These are phyloP conservation scores for Phytopythium litorale DNA, from an alignment of 352 stramenopile genomes.

Conservation along the genomic window DNA sequence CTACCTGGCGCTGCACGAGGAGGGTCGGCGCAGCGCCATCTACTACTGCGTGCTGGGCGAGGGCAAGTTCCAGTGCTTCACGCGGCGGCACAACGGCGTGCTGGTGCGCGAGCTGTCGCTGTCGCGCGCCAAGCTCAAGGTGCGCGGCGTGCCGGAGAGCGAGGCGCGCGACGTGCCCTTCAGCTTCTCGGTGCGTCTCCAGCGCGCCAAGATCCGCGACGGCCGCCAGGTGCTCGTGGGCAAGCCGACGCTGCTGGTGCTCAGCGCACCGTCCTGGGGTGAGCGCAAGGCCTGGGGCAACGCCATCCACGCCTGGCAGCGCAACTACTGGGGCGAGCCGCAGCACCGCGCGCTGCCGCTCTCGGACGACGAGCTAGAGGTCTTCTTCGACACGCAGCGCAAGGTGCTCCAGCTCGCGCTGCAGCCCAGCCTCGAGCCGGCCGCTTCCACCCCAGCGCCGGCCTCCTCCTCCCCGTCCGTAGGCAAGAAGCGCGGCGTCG, in stretches of 20 bases:
- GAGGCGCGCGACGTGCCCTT: constrained; percentile 72
- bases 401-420: constrained; percentile 48
- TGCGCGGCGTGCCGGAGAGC: constrained; percentile 63
- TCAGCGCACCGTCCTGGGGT: constrained; percentile 66
- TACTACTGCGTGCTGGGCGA: constrained; percentile 82
- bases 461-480: neutral
- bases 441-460: too few species aligned
- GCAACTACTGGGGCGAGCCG: constrained; percentile 83
- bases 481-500: constrained; percentile 7
- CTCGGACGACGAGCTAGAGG: constrained; percentile 54
- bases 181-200: constrained; percentile 69
- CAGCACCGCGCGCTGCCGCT: constrained; percentile 49
- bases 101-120: constrained; percentile 64
- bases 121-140: constrained; percentile 72
- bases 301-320: constrained; percentile 82
- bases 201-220: constrained; percentile 70
- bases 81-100: constrained; percentile 51
- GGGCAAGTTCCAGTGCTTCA: constrained; percentile 73
- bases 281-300: constrained; percentile 87
- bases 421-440: constrained; percentile 19
- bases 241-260: constrained; percentile 45
- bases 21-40: constrained; percentile 53
- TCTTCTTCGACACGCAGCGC: constrained; percentile 70
- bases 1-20: constrained; percentile 73
- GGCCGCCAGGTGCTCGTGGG: constrained; percentile 61